Evolutionary conservation across 139 green algal genomes (phyloP), one percentile per base, ranked within the genome.

Genomic region (Limnomonas spitsbergensis): DNA sequence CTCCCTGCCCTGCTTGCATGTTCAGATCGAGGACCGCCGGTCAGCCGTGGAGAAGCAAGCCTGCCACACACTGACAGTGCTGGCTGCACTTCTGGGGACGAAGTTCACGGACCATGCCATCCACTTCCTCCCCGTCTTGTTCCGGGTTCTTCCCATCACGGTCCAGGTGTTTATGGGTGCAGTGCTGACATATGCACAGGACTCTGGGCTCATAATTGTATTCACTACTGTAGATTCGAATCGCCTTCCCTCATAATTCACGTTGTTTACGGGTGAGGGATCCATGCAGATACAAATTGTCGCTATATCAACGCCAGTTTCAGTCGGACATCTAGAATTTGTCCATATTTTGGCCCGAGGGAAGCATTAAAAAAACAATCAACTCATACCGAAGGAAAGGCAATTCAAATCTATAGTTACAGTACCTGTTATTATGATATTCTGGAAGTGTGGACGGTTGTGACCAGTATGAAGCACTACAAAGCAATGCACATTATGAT

Each of bases 101-200:
- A 53, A 54, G 24, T 92, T 92, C 68, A 86, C 93, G 66, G 61
- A 81, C 3, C 78, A 86, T 7, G 87, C 87, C 7, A 14, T 85
- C 9, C 36, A 82, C 20, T 84, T 93, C 56, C 66, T 95, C 34
- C 84, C 86, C 0, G 80, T 84, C 27, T 56, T 97, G 26, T 91
- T 96, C 78, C 92, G 90, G 69, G 81, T 91, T 35, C 61, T 91
- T 3, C 86, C 91, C 40, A 95, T 97, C 82, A 92, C 90, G 2
- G 90, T 96, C 31, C 88, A 94, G 74, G 88, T 92, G 38, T 61
- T n/a, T n/a, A n/a, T n/a, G n/a, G n/a, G n/a, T n/a, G n/a, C n/a
- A n/a, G n/a, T n/a, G n/a, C n/a, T n/a, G n/a, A n/a, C n/a, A n/a
- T n/a, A n/a, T n/a, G n/a, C n/a, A n/a, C n/a, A 27, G 69, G 2